Conservation (phyloP, 148 eudicot genomes). For the Vaccinium myrtillus region DNA sequence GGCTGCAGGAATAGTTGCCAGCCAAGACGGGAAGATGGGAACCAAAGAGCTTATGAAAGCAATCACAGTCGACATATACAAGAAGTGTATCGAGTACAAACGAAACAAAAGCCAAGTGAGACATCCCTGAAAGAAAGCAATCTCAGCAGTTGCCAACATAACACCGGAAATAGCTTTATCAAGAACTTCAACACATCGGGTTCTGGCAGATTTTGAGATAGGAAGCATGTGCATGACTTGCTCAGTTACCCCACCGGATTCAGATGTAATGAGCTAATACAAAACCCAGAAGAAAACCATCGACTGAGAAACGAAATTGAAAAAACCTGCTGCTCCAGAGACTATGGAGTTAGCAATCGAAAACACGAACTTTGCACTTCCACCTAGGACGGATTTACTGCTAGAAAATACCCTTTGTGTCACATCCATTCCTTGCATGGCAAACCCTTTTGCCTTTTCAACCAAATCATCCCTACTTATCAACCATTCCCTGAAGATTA, state of each 20-base stretch:
- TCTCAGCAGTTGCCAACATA: slow-evolving; percentile 74
- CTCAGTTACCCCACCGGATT: slow-evolving; percentile 90
- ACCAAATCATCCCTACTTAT: background rate
- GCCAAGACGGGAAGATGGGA: slow-evolving; percentile 72
- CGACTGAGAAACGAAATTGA: slow-evolving; percentile 77
- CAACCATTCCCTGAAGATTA: background rate
- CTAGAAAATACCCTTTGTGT: background rate
- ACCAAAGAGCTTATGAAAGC: slow-evolving; percentile 76
- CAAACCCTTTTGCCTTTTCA: slow-evolving; percentile 9
- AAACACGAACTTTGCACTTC: slow-evolving; percentile 71
- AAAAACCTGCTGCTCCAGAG: slow-evolving; percentile 81
- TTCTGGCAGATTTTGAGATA: slow-evolving; percentile 55
- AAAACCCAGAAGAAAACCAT: slow-evolving; percentile 94
- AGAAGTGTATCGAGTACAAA: slow-evolving; percentile 73
- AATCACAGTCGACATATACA: slow-evolving; percentile 82
- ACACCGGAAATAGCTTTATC: slow-evolving; percentile 85
- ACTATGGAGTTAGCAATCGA: slow-evolving; percentile 58
- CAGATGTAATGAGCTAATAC: slow-evolving; percentile 87
- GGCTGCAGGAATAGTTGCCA: slow-evolving; percentile 77
- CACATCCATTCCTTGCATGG: slow-evolving; percentile 5
- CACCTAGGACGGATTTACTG: slow-evolving; percentile 37
- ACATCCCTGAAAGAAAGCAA: slow-evolving; percentile 87
- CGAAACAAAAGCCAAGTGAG: slow-evolving; percentile 94
- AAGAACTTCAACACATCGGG: slow-evolving; percentile 82
- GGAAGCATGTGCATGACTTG: slow-evolving; percentile 85